Conservation (phyloP, 306 rosid species). For the Cucurbita moschata region DNA sequence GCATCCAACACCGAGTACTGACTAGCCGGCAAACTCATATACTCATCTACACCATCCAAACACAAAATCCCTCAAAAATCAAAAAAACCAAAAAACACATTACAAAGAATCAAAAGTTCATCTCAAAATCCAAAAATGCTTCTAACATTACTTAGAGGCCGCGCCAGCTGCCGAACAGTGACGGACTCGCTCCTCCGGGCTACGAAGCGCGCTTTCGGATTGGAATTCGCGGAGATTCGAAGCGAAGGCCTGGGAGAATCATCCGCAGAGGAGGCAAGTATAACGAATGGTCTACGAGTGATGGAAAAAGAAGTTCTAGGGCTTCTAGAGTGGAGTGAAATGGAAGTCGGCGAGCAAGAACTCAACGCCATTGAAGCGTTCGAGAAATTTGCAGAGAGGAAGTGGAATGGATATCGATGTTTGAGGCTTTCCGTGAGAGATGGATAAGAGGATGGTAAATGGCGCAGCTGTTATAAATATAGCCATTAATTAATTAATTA, state of each 20-base stretch:
- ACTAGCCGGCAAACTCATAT: conserved; percentile 90
- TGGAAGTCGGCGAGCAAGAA: conserved; percentile 20
- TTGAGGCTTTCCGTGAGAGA: not conserved
- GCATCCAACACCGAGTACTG: conserved; percentile 95
- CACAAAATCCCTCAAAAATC: not conserved
- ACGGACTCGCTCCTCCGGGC: conserved; percentile 64
- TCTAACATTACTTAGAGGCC: conserved; percentile 74
- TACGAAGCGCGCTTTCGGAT: conserved; percentile 53
- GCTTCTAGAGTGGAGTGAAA: conserved; percentile 10
- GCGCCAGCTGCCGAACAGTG: conserved; percentile 52
- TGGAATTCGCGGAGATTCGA: conserved; percentile 40
- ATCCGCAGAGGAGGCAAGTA: not conserved
- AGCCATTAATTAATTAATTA: not conserved
- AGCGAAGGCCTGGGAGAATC: conserved; percentile 23
- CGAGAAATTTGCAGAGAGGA: not conserved
- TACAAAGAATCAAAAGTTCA: not conserved
- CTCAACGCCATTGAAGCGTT: conserved; percentile 35
- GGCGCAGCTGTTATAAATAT: not conserved
- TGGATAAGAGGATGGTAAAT: not conserved
- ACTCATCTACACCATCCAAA: conserved; percentile 42
- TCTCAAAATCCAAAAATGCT: not conserved
- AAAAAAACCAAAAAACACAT: not conserved
- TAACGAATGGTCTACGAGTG: not conserved
- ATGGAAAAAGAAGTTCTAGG: conserved; percentile 1
- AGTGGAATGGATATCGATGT: not conserved